These are phyloP conservation scores for Citrus hindsii DNA, from an alignment of 345 rosid genomes.

Conservation along the genomic window DNA sequence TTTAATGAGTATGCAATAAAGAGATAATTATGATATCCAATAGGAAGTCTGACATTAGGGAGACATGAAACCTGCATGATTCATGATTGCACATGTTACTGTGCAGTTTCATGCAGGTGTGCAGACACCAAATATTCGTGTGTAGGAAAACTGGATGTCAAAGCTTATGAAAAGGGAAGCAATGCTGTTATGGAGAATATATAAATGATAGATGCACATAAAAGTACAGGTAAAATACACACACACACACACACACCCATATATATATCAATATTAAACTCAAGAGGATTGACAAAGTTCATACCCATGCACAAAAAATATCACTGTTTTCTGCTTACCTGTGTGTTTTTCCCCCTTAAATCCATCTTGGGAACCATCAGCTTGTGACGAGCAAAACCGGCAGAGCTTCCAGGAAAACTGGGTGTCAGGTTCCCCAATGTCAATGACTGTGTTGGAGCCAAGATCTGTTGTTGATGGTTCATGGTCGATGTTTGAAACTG, in stretches of 20 bases:
- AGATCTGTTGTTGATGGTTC: constrained; percentile 8
- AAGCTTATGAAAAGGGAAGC: neutral
- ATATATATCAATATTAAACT: neutral
- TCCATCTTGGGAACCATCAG: constrained; percentile 6
- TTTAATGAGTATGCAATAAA: neutral
- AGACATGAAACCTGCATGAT: neutral
- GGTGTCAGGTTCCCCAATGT: neutral
- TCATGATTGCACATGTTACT: neutral
- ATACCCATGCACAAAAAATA: no score
- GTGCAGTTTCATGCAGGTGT: neutral
- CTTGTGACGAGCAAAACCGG: neutral
- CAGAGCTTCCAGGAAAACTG: constrained; percentile 15
- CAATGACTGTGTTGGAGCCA: constrained; percentile 1
- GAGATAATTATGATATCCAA: neutral
- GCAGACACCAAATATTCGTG: neutral
- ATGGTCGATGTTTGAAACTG: constrained; percentile 5
- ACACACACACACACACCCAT: no score
- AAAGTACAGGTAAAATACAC: neutral
- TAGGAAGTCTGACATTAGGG: neutral
- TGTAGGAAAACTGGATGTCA: no score
- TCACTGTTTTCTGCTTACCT: constrained; percentile 19
- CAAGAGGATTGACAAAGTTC: neutral
- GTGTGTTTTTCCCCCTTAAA: constrained; percentile 7
- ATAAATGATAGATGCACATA: neutral
- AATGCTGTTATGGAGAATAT: neutral